A percentile compares a stretch with the other conserved stretches of the same genome.
These are phyloP conservation scores for Phytophthora pini DNA, from an alignment of 352 stramenopile species.

Conservation along the genomic window DNA sequence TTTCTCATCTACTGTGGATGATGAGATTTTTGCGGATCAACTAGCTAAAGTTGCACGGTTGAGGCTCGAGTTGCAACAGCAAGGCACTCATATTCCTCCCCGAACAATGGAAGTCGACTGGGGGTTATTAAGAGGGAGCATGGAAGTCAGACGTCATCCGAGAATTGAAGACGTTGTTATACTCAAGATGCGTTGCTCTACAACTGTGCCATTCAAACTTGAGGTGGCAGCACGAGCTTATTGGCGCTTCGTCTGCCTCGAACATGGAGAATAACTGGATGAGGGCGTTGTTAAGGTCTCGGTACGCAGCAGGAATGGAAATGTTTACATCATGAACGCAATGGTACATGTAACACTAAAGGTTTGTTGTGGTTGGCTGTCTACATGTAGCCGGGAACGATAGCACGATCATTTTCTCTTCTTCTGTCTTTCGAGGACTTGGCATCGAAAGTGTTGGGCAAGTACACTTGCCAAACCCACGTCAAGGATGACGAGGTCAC, in stretches of 20 bases:
- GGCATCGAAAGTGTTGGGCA: too few relatives aligned
- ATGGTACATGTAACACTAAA: too few relatives aligned
- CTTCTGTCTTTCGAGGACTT: too few relatives aligned
- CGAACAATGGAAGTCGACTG: conserved; percentile 1
- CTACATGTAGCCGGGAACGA: too few relatives aligned
- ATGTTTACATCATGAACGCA: too few relatives aligned
- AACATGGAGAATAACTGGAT: conserved; percentile 2
- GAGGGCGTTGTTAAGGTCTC: too few relatives aligned
- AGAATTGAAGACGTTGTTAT: conserved; percentile 1
- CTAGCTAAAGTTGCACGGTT: conserved; percentile 5
- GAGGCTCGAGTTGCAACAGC: too few relatives aligned
- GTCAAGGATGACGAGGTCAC: too few relatives aligned
- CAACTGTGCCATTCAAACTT: conserved; percentile 23
- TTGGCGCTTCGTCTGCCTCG: conserved; percentile 21
- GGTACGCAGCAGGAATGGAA: too few relatives aligned
- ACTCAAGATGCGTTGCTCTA: conserved; percentile 17
- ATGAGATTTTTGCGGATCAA: conserved; percentile 15
- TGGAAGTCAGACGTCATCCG: conserved; percentile 2
- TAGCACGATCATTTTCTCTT: too few relatives aligned
- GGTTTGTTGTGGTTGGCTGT: too few relatives aligned
- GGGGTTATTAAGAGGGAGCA: conserved; percentile 3
- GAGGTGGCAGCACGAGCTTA: conserved; percentile 23
- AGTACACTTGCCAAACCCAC: too few relatives aligned
- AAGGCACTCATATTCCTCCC: not conserved
- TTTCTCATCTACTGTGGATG: not conserved